Conservation (phyloP, 106 monocot species). For the Platanthera zijinensis region DNA sequence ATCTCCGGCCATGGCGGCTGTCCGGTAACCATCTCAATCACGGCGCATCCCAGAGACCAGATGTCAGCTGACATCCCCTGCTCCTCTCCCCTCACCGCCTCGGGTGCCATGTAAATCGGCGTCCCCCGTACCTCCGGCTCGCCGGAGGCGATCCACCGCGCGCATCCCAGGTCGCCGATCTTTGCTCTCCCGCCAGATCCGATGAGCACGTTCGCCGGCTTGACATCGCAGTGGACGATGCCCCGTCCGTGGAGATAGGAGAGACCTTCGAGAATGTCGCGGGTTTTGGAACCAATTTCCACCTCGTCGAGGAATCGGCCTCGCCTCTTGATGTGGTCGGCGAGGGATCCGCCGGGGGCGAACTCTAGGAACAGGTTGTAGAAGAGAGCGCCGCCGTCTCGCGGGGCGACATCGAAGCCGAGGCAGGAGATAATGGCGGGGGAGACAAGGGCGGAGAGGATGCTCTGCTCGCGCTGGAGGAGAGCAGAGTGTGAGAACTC, state of each 20-base stretch:
- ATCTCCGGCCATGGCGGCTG: slow-evolving; percentile 33
- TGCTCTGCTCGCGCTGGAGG: slow-evolving; percentile 23
- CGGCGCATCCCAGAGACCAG: slow-evolving; percentile 62
- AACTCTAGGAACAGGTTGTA: slow-evolving; percentile 72
- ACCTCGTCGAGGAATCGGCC: slow-evolving; percentile 32
- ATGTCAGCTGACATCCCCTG: slow-evolving; percentile 52
- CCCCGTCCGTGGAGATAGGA: slow-evolving; percentile 37
- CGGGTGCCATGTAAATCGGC: slow-evolving; percentile 72
- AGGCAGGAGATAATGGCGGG: slow-evolving; percentile 30
- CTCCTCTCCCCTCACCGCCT: slow-evolving; percentile 53
- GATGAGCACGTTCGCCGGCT: slow-evolving; percentile 53
- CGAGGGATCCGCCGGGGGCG: slow-evolving; percentile 49
- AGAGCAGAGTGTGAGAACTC: slow-evolving; percentile 10
- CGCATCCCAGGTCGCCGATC: slow-evolving; percentile 16
- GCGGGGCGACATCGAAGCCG: slow-evolving; percentile 26
- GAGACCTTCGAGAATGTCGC: slow-evolving; percentile 37
- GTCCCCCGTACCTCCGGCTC: slow-evolving; percentile 15
- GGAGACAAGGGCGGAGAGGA: slow-evolving; percentile 24
- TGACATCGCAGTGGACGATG: slow-evolving; percentile 71
- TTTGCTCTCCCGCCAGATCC: slow-evolving; percentile 24
- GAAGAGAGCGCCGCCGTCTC: not conserved
- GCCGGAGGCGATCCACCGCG: not conserved
- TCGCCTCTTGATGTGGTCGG: slow-evolving; percentile 24
- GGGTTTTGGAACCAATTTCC: slow-evolving; percentile 2
- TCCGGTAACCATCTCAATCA: slow-evolving; percentile 59